Base-by-base conservation (phyloP, 164 flowering plant species). In the Nymphaea thermarum region DNA sequence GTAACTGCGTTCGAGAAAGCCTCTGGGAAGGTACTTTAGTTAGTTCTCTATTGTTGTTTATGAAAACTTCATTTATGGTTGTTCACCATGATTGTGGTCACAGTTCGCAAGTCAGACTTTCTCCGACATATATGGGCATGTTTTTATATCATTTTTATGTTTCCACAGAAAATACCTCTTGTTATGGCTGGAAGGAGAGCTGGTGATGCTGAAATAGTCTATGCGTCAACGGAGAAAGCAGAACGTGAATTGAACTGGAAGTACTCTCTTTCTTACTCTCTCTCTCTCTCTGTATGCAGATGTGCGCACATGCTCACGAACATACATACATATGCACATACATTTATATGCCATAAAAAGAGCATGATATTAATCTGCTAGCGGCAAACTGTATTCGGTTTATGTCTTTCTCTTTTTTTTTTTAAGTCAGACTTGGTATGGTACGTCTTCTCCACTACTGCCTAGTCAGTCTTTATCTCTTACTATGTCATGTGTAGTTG, bases 201-300 rank as follows among this genome's bases (percentile, higher is more conserved):
- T 53, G 98, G 99, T 57, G 99, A 95, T 87, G 94, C 96, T 45
- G 98, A 89, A 80, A 67, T 79, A 43, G 90, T 95, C 36, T 92
- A 84, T 75, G 97, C 89, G 51, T 85, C 93, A 64, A 92, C 93
- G 16, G 83, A 77, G 5, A 92, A 90, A 72, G 99, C 99, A 69
- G 94, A 80, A 69, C 75, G 74, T 3, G 98, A 92, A 68, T 77
- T 95, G 64, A 87, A 89, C 43, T 95, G 98, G 99, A 92, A 81
- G 99, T 95, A 84, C 57, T 51, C 57, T 51, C 57, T 51, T 15
- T 5, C 8, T 51, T 15, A 8, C 57, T 51, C 57, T 51, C 57
- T 51, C 55, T 51, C 55, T 51, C 57, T 51, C 57, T 4, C 8
- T 51, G 12, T 51, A 25, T 25, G 36, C 36, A 25, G 36, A 25